These are phyloP conservation scores for Chaetomium cochliodes DNA, from an alignment of 495 filamentous ascomycete genomes.

Conservation along the genomic window DNA sequence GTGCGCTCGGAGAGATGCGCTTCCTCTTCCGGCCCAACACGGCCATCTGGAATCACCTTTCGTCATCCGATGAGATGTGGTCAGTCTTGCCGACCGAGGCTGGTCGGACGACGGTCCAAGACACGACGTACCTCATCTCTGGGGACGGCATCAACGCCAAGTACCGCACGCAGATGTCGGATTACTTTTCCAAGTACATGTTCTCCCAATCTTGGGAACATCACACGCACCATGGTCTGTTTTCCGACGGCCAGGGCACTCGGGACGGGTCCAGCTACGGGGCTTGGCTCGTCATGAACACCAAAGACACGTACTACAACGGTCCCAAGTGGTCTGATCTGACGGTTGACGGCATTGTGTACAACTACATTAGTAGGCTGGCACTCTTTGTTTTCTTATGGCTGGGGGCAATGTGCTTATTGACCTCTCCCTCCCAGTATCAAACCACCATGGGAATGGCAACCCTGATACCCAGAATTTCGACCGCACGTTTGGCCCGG, in stretches of 20 bases:
- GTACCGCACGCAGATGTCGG: conserved; percentile 6
- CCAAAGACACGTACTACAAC: conserved; percentile 13
- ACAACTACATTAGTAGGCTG: conserved; percentile 8
- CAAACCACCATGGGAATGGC: conserved; percentile 11
- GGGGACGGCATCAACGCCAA: conserved; percentile 8
- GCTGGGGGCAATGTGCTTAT: background rate
- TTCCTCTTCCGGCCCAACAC: conserved; percentile 7
- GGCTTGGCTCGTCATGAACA: conserved; percentile 15
- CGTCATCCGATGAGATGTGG: conserved; percentile 8
- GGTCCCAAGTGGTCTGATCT: conserved; percentile 10
- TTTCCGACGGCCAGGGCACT: conserved; percentile 4
- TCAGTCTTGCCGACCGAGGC: background rate
- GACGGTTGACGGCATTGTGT: conserved; percentile 12
- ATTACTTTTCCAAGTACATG: conserved; percentile 16
- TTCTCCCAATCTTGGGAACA: conserved; percentile 10
- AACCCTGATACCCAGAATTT: conserved; percentile 2
- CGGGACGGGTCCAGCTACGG: conserved; percentile 1
- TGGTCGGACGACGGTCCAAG: background rate
- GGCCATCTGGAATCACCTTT: conserved; percentile 12
- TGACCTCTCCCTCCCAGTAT: background rate
- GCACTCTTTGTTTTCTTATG: background rate
- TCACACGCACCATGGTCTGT: conserved; percentile 10
- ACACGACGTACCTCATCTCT: conserved; percentile 11
- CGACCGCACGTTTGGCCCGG: conserved; percentile 11
- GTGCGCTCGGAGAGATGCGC: conserved; percentile 8